These are phyloP conservation scores for Sordariomycetes sp. DNA, from an alignment of 2,329 filamentous ascomycete species.

Conservation along the genomic window DNA sequence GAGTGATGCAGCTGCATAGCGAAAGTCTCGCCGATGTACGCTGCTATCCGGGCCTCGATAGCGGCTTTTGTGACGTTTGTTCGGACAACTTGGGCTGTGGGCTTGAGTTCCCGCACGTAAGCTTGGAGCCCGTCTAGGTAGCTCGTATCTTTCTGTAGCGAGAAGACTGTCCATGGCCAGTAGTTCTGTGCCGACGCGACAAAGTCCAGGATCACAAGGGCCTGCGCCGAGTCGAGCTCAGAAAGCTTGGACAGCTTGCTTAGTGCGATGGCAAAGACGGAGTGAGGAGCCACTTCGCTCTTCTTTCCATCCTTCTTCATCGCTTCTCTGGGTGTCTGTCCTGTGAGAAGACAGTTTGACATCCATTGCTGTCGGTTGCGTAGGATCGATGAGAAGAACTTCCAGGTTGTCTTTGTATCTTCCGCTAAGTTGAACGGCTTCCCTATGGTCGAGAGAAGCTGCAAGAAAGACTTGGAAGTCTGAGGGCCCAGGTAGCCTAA, in stretches of 20 bases:
- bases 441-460: constrained; percentile 67
- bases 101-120: constrained; percentile 54
- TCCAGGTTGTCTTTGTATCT: constrained; percentile 68
- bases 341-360: constrained; percentile 84
- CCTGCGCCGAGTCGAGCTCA: constrained; percentile 53
- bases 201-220: constrained; percentile 74
- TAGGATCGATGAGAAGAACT: constrained; percentile 76
- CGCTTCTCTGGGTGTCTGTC: constrained; percentile 71
- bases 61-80: constrained; percentile 47
- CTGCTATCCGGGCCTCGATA: constrained; percentile 62
- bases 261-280: constrained; percentile 68
- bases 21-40: constrained; percentile 77
- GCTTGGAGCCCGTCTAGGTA: constrained; percentile 66
- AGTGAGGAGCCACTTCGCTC: constrained; percentile 40
- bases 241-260: constrained; percentile 59
- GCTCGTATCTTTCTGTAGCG: constrained; percentile 61
- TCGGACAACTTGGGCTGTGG: constrained; percentile 42
- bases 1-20: constrained; percentile 85
- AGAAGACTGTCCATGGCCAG: constrained; percentile 89
- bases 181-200: constrained; percentile 83
- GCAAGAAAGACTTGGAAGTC: constrained; percentile 75
- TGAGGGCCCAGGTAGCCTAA: constrained; percentile 79
- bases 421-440: constrained; percentile 59
- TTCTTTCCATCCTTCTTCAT: constrained; percentile 47
- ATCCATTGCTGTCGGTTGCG: constrained; percentile 93